phyloP scores from a whole-genome alignment of 345 rosid species.

The Geranium rotundifolium region DNA sequence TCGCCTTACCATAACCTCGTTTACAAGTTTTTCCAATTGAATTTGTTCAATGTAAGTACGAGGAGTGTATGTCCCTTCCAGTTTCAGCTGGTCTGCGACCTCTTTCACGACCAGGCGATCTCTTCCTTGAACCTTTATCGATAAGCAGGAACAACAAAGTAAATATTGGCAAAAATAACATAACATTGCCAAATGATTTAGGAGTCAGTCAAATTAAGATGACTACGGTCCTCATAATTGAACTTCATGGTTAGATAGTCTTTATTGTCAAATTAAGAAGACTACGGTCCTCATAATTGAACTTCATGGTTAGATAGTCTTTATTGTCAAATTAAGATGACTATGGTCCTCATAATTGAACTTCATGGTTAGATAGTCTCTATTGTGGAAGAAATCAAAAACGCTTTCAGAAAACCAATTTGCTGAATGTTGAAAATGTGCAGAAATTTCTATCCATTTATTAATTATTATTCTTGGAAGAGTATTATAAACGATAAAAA shows the following conservation, averaged over 20 bases:
- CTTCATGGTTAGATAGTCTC: background rate
- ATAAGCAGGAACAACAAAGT: slow-evolving; percentile 6
- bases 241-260: background rate
- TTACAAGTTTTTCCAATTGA: slow-evolving; percentile 75
- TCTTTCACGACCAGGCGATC: slow-evolving; percentile 52
- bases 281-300: background rate
- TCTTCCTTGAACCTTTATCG: slow-evolving; percentile 86
- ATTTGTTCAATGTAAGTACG: slow-evolving; percentile 89
- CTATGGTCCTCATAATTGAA: background rate
- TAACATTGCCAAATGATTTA: background rate
- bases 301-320: background rate
- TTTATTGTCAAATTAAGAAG: too few species aligned
- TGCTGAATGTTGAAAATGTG: background rate
- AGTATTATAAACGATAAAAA: background rate
- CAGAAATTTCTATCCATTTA: background rate
- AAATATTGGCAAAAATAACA: background rate
- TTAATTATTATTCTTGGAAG: background rate
- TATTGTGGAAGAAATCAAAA: background rate
- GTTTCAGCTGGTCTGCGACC: slow-evolving; percentile 63
- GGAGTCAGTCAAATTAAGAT: too few species aligned
- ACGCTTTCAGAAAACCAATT: background rate
- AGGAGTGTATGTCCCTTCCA: slow-evolving; percentile 73
- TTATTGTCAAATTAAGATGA: too few species aligned
- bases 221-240: background rate
- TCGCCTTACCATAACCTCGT: slow-evolving; percentile 70